Conservation (phyloP, 371 early-diverging fungal genomes). For the Blakeslea trispora region DNA sequence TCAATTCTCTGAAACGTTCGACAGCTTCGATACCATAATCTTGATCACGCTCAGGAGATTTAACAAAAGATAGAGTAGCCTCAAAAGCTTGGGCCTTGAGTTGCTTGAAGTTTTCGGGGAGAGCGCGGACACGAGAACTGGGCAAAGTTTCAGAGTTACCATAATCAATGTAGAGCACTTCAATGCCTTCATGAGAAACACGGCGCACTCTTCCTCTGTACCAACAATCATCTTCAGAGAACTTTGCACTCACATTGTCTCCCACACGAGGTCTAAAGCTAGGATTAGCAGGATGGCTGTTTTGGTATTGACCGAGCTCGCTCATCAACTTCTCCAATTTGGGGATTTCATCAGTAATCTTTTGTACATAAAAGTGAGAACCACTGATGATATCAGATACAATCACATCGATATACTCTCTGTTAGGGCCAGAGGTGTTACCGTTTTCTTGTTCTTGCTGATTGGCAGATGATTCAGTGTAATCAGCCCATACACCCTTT, state of each 20-base stretch:
- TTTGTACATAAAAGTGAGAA: slow-evolving; percentile 76
- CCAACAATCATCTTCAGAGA: slow-evolving; percentile 88
- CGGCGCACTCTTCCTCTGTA: slow-evolving; percentile 86
- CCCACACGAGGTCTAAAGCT: slow-evolving; percentile 65
- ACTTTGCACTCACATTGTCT: slow-evolving; percentile 81
- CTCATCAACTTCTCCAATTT: slow-evolving; percentile 84
- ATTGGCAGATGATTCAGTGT: slow-evolving; percentile 38
- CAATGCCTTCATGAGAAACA: slow-evolving; percentile 63
- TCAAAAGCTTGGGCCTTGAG: slow-evolving; percentile 83
- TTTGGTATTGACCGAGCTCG: slow-evolving; percentile 71
- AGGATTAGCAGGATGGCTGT: slow-evolving; percentile 42
- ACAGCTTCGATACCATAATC: slow-evolving; percentile 83
- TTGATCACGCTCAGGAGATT: slow-evolving; percentile 60
- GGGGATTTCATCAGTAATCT: slow-evolving; percentile 68
- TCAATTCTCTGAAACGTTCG: slow-evolving; percentile 66
- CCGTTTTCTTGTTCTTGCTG: slow-evolving; percentile 38
- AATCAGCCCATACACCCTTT: slow-evolving; percentile 56
- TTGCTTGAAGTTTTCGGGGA: slow-evolving; percentile 64
- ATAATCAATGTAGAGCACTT: slow-evolving; percentile 88
- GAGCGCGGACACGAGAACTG: slow-evolving; percentile 58
- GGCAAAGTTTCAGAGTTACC: slow-evolving; percentile 83
- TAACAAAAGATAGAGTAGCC: slow-evolving; percentile 81
- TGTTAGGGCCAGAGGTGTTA: slow-evolving; percentile 52
- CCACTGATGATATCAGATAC: slow-evolving; percentile 82
- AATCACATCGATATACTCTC: slow-evolving; percentile 80